These are phyloP conservation scores for carrot (Daucus carota) DNA, from an alignment of 129 eudicot species.

Conservation along the genomic window DNA sequence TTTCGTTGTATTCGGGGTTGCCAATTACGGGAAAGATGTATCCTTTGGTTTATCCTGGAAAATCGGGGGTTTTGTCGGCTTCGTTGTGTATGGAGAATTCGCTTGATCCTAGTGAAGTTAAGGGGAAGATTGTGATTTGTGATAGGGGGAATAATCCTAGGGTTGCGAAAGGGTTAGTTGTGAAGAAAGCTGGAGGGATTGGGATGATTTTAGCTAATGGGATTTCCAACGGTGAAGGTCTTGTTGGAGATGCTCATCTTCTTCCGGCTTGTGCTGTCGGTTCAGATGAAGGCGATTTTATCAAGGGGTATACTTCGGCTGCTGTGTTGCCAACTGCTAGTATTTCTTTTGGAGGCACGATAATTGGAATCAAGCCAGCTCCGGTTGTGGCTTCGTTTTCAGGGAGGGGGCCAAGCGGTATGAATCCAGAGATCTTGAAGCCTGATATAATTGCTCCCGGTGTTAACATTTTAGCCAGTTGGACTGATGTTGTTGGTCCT, in stretches of 20 bases:
- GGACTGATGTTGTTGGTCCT: conserved; percentile 56
- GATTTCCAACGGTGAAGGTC: conserved; percentile 43
- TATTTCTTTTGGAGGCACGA: conserved; percentile 34
- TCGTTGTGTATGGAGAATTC: conserved; percentile 60
- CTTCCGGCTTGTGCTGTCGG: conserved; percentile 32
- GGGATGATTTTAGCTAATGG: conserved; percentile 12
- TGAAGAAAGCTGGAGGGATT: conserved; percentile 12
- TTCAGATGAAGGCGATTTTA: conserved; percentile 35
- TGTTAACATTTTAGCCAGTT: conserved; percentile 46
- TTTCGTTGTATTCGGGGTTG: conserved; percentile 39
- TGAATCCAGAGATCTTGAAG: conserved; percentile 58
- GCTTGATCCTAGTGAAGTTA: conserved; percentile 32
- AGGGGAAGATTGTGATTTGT: conserved; percentile 48
- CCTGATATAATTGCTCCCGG: conserved; percentile 58
- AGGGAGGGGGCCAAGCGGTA: conserved; percentile 19
- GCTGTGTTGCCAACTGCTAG: conserved; percentile 33
- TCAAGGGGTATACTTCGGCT: conserved; percentile 25
- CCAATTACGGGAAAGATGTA: conserved; percentile 35
- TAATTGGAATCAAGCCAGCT: conserved; percentile 46
- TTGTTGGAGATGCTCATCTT: conserved; percentile 48
- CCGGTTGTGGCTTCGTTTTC: conserved; percentile 20
- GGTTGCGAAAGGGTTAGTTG: conserved; percentile 43
- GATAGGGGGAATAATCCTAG: conserved; percentile 55
- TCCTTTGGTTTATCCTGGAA: conserved; percentile 46
- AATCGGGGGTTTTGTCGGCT: conserved; percentile 40